Base-by-base conservation (phyloP, 768 basidiomycete genomes). In the Pleurotus tuber-regium region DNA sequence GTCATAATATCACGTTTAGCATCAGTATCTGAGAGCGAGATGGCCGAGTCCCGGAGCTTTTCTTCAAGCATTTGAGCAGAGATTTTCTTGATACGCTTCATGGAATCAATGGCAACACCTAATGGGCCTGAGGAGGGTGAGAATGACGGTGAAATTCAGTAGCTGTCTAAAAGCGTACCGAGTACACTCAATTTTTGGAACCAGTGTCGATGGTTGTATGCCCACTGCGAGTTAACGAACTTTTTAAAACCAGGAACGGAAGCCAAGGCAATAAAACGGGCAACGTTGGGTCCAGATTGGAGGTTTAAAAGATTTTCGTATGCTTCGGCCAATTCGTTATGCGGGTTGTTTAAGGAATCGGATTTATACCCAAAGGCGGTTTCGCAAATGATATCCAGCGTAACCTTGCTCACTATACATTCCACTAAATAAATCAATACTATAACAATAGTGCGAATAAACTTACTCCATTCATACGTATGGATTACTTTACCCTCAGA, bases 1-100 rank as follows among this genome's bases (percentile, higher is more conserved):
- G 68, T 72, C 78, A 79, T 80, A 42, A 80, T 75, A 65, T 80
- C 78, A 42, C 69, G 67, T 58, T 79, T 78, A 7, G 69, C 64
- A 21, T 68, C 65, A 4, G 59, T 67, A 47, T 77, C 77, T 4
- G 67, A 67, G 9, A 62, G 51, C 9, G 58, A 33, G 9, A 72
- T 53, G 28, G 55, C 52, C 11, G 68, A 60, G 16, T 77, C 77
- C 4, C 50, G 54, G 56, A 73, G 66, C 57, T 74, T 75, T 52
- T 73, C 68, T 14, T 60, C 59, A 4, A 79, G 66, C 62, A 80
- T 78, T 18, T 52, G 33, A 5, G 55, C 54, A 1, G 76, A 75
- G 8, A 78, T 65, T 40, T 59, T 48, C 48, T 70, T 71, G 55
- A 79, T 78, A 31, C 64, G 61, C 54, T 73, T 63, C 74, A 76